phyloP scores from a whole-genome alignment of 805 yeast species.

The Saccharomycopsis sp. region DNA sequence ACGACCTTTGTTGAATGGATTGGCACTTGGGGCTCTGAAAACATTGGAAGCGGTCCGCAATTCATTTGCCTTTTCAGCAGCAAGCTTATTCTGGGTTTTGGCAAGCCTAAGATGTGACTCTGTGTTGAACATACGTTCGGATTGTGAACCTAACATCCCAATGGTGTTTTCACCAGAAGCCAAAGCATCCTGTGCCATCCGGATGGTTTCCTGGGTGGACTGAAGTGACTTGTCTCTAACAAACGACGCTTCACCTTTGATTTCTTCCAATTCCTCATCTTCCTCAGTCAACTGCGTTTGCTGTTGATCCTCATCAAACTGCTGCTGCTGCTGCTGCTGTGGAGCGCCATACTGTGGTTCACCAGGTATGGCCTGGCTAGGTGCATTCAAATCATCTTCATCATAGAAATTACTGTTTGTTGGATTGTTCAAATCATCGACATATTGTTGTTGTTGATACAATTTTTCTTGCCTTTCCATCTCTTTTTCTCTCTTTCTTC shows the following conservation, averaged over 20 bases:
- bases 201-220: conserved; percentile 74
- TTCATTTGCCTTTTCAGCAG: conserved; percentile 75
- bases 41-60: conserved; percentile 35
- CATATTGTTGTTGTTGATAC: conserved; percentile 8
- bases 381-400: conserved; percentile 28
- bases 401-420: conserved; percentile 17
- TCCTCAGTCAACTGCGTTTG: conserved; percentile 27
- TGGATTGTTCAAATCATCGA: conserved; percentile 26
- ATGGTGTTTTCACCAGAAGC: conserved; percentile 70
- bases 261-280: conserved; percentile 73
- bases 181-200: conserved; percentile 64
- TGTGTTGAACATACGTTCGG: conserved; percentile 72
- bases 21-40: conserved; percentile 29
- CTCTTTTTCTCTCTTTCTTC: conserved; percentile 9
- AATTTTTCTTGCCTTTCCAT: background rate
- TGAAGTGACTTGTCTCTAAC: conserved; percentile 82
- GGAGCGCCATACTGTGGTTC: conserved; percentile 11
- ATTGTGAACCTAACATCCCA: conserved; percentile 90
- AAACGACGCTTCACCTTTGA: conserved; percentile 73
- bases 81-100: conserved; percentile 71
- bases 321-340: conserved; percentile 18
- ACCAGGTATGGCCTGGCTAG: conserved; percentile 11
- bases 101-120: conserved; percentile 72
- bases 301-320: conserved; percentile 11
- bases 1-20: conserved; percentile 82